Base-by-base conservation (phyloP, 2,329 filamentous ascomycete species). In the Pseudocercospora ulei region DNA sequence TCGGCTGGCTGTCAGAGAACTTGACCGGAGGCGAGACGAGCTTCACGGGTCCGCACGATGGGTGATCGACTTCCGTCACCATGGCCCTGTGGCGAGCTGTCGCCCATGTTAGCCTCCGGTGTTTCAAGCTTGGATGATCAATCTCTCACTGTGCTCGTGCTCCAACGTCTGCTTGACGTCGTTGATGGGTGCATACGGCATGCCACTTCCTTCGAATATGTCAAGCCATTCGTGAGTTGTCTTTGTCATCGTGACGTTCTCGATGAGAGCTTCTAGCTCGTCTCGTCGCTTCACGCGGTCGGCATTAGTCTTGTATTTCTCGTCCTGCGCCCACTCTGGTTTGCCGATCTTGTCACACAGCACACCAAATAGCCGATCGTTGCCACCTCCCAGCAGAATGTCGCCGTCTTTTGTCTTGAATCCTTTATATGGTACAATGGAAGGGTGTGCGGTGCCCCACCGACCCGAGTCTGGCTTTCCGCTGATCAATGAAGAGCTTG, bases 401-500 rank as follows among this genome's bases (percentile, higher is more conserved):
- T 77, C 73, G 9, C 76, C 75, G 45, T 80, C 75, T 2, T 62
- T 62, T 2, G 76, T 79, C 54, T 72, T 70, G 63, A 78, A 98
- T 0, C 85, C 84, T 54, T 80, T 79, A 61, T 98, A 98, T 0
- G 90, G 90, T 0, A 98, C 90, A 58, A 98, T 96, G 0, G 85
- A 93, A n/a, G 88, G 90, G 68, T 98, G 90, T 27, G 88, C 88
- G 3, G 90, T 98, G 4, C 90, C 90, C 88, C 90, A 96, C 48
- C 90, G 73, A 0, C 90, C 90, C 0, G 78, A 75, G 58, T 98
- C 90, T 50, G 80, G 80, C 62, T 94, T 66, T 1, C 87, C 87
- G 52, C 82, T 92, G 47, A 96, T 81, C 26, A 98, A 67, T 44
- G 80, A 85, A 43, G 86, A 94, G 58, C 84, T 93, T 5, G 88